Base-by-base conservation (phyloP, 78 protist genomes). In the Chrysochromulina parva region DNA sequence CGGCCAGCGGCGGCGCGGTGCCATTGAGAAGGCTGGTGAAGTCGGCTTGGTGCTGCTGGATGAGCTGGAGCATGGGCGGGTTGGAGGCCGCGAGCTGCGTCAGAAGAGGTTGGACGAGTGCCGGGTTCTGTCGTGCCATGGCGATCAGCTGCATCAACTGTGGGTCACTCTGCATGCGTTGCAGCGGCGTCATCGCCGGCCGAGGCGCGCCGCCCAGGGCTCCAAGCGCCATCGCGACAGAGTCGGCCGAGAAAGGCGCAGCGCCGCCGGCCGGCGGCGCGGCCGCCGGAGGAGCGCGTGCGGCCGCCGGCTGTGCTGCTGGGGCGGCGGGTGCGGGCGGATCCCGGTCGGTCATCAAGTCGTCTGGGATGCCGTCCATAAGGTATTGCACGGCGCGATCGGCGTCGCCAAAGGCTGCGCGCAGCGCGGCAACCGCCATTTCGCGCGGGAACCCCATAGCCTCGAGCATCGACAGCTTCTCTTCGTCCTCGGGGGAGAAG, bases 21-120 rank as follows among this genome's bases (percentile, higher is more conserved):
- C n/a, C n/a, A 86, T 92, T 94, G 62, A 96, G 93, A 2, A 95
- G 47, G 26, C 85, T 81, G 16, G 94, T 20, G 85, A 96, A 96
- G 67, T 94, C 98, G 22, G 87, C 65, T 73, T 93, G 98, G 92
- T 95, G 59, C 62, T 91, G 88, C 54, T 92, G 76, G 89, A 96
- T 93, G 71, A 93, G 80, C 62, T 78, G 84, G 26, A 96, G 80
- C 6, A 96, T 58, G 50, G 92, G 93, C 28, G 98, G 98, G 54
- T n/a, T 47, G 19, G 14, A 19, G 57, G 58, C 10, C 13, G 3
- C 4, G 26, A 76, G 5, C 71, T 84, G 50, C n/a, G 57, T 38
- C 54, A 84, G 66, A 7, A 84, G 88, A 69, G 88, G 88, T 5
- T 53, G 67, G 3, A 81, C 48, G 28, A 81, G 9, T 3, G 50